Percentiles rank a stretch among this genome's conserved stretches.
phyloP scores from a whole-genome alignment of 768 basidiomycete genomes.

The Lentinula sp. region DNA sequence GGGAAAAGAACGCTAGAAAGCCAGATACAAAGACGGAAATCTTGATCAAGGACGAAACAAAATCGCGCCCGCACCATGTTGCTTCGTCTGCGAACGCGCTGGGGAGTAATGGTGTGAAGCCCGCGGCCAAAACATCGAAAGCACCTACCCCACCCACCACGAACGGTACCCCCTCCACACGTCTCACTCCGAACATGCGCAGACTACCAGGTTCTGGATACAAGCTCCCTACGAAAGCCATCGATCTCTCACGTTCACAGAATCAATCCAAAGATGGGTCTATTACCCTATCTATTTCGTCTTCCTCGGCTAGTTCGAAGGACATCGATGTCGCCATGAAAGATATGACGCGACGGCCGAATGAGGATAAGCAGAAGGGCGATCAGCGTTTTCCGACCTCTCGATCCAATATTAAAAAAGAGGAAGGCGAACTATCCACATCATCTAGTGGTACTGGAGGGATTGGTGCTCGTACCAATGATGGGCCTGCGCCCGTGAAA shows the following conservation, averaged over 20 bases:
- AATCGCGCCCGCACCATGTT: conserved; percentile 19
- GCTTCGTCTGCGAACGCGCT: not conserved
- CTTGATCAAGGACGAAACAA: conserved; percentile 44
- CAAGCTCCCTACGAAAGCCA: conserved; percentile 23
- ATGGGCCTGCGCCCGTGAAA: conserved; percentile 1
- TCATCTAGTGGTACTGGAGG: not conserved
- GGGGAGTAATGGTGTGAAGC: not conserved
- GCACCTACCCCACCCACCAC: not conserved
- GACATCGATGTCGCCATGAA: not conserved
- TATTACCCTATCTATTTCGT: not conserved
- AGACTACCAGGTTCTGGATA: conserved; percentile 47
- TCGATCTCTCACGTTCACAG: conserved; percentile 4
- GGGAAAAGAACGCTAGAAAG: conserved; percentile 40
- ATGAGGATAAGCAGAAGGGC: not conserved
- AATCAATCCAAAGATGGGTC: not conserved
- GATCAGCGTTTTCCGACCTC: not conserved
- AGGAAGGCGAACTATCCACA: not conserved
- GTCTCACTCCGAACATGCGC: conserved; percentile 13
- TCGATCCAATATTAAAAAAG: not conserved
- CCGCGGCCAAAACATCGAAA: not conserved
- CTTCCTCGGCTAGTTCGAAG: not conserved
- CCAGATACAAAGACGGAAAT: conserved; percentile 33
- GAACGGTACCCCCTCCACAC: conserved; percentile 10
- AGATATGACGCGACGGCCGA: not conserved
- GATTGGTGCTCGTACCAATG: not conserved